Evolutionary conservation across 2,329 filamentous ascomycete species (phyloP), one percentile per base, ranked within the genome.

Genomic region (Fonsecaea pedrosoi): DNA sequence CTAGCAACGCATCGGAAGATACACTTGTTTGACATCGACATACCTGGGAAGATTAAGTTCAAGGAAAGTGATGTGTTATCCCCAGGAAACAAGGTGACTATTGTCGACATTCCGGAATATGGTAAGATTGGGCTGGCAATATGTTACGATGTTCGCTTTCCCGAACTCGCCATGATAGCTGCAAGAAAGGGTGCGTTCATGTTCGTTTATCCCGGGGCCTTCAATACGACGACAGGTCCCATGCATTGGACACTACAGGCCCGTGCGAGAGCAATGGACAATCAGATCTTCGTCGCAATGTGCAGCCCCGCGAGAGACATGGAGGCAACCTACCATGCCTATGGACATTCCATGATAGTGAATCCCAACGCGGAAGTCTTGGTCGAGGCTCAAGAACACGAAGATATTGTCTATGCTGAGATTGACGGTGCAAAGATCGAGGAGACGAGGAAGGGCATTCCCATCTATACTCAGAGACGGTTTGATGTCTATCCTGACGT

Each of bases 401-500:
- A 97, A 81, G 86, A 86, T 15, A 91, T 91, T 68, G 85, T 97
- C 10, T 87, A 89, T 76, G 90, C 88, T 54, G 89, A 94, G 66
- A 78, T 97, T 75, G 83, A 87, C 40, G 85, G 84, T 4, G 87
- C 85, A 10, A 86, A 84, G 74, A 91, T 98, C 73, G 86, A 88
- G 63, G 89, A 91, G 79, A 87, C 89, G 54, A 87, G 94, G 77
- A 92, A 86, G 78, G 90, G 90, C 5, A 97, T 99, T 72, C 95
- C 95, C 2, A 83, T 98, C 61, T 88, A 89, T 74, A 86, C 85
- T 18, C 95, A 99, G 84, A 86, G 95, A 74, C 84, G 95, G 72
- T 99, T 97, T 77, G 95, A 99, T 78, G 90, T 99, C 21, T 99
- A 99, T 78, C 91, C 92, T 0, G 94, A 99, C 82, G 88, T 99